Base-by-base conservation (phyloP, 1,284 basidiomycete species). In the Neotropicomus parvogracilis region DNA sequence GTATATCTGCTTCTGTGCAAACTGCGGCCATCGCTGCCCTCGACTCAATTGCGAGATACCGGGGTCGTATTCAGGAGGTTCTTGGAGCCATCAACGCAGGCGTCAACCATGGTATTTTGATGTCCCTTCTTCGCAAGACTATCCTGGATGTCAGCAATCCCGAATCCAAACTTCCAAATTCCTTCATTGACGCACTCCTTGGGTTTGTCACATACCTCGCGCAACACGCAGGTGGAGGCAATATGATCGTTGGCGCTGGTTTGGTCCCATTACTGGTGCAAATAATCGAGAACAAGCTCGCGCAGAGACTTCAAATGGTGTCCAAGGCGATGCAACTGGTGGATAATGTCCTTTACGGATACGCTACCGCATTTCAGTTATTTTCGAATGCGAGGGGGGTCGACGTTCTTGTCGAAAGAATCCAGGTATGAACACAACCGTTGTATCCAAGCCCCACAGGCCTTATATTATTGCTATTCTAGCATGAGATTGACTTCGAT, bases 231-330 rank as follows among this genome's bases (percentile, higher is more conserved):
- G 79, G 84, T 2, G 91, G 92, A 27, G 91, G 90, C 28, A 91
- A 88, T 60, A 91, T 97, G 86, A 83, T 98, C 36, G 89, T 98
- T 49, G 90, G 92, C n/a, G 95, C 97, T n/a, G 97, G 97, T 3
- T 73, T 98, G 38, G 80, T 99, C 26, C 91, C 92, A 1, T 73
- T 95, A 8, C 76, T 99, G 13, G 85, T 97, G 44, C 90, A 95
- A 59, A 74, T 95, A 44, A 83, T 95, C 59, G 86, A 91, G 67
- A 89, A 87, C 64, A 79, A 77, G 54, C 72, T 83, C 38, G 75
- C 83, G 1, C 77, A 79, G 49, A 76, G 88, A 33, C 72, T 91
- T 43, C 75, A 81, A 32, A 78, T 90, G 40, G 78, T 91, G 1
- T 88, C 87, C n/a, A 92, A 89, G 69, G 86, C 90, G 1, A 87